Percentiles rank a stretch among this genome's conserved stretches.
Conservation (phyloP, 1,284 basidiomycete species). For the Ceratobasidium sp. region DNA sequence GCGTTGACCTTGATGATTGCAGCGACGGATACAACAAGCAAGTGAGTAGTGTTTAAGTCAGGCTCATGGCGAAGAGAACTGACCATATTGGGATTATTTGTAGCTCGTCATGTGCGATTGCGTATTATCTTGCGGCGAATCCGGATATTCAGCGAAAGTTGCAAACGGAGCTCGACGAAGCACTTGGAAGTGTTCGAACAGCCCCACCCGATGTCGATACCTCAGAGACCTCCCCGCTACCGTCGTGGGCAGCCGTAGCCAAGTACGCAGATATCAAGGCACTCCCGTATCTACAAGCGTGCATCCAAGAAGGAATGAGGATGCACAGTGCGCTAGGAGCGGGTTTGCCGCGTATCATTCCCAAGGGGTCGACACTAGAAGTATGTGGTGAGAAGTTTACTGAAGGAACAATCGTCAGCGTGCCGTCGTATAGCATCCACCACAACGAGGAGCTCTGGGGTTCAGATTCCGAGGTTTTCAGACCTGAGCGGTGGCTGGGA, state of each 20-base stretch:
- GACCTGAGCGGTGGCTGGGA: conserved; percentile 66
- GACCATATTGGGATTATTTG: neutral
- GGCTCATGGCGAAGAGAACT: too few species aligned
- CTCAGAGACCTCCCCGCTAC: conserved; percentile 60
- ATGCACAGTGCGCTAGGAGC: conserved; percentile 82
- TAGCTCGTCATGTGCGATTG: conserved; percentile 84
- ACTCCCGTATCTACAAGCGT: conserved; percentile 80
- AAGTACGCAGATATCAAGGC: conserved; percentile 64
- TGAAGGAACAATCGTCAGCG: conserved; percentile 74
- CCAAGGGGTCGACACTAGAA: conserved; percentile 69
- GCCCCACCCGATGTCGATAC: conserved; percentile 50
- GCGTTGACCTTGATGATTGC: conserved; percentile 87
- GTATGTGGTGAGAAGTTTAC: conserved; percentile 71
- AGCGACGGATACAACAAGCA: conserved; percentile 84
- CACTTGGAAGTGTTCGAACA: conserved; percentile 56
- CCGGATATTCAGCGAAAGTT: conserved; percentile 74
- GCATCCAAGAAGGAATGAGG: conserved; percentile 84
- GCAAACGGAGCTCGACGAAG: conserved; percentile 76
- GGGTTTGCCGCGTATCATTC: conserved; percentile 83
- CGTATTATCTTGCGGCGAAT: conserved; percentile 80
- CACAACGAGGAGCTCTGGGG: conserved; percentile 59
- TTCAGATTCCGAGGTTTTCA: conserved; percentile 19
- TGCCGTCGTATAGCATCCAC: conserved; percentile 82
- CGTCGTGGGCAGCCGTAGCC: conserved; percentile 53
- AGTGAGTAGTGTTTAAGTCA: conserved; percentile 60